These are phyloP conservation scores for Fusarium praegraminearum DNA, from an alignment of 2,329 filamentous ascomycete species.

Conservation along the genomic window DNA sequence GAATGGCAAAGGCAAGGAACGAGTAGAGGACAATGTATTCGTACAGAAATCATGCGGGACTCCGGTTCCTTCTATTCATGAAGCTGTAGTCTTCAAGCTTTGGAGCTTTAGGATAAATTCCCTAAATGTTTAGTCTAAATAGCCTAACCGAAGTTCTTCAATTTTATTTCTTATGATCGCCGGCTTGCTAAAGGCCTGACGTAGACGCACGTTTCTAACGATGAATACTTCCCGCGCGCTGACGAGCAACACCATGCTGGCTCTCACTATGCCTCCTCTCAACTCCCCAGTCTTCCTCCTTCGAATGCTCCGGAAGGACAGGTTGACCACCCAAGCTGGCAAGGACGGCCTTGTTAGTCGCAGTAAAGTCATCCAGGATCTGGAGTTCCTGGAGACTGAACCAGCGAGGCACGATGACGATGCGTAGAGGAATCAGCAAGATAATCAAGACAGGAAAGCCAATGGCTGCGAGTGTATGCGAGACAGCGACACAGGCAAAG, in stretches of 20 bases:
- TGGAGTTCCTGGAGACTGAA: background rate
- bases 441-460: conserved; percentile 1
- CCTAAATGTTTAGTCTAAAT: too few relatives aligned
- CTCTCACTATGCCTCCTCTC: background rate
- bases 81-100: too few relatives aligned
- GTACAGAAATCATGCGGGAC: too few relatives aligned
- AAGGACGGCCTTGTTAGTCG: background rate
- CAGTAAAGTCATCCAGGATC: conserved; percentile 1
- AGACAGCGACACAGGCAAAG: background rate
- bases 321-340: conserved; percentile 6
- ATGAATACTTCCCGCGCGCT: background rate
- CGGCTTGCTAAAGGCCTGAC: background rate
- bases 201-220: background rate
- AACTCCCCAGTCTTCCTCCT: background rate
- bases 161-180: too few relatives aligned
- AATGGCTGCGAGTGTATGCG: conserved; percentile 4
- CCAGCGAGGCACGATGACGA: conserved; percentile 5
- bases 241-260: background rate
- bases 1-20: too few relatives aligned
- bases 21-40: too few relatives aligned
- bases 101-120: too few relatives aligned
- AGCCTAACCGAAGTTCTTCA: too few relatives aligned
- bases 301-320: background rate
- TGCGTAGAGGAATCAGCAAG: background rate
- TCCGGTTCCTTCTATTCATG: too few relatives aligned